Evolutionary conservation across 1,284 basidiomycete species (phyloP), one percentile per base, ranked within the genome.

Genomic region (Irpex rosettiformis): DNA sequence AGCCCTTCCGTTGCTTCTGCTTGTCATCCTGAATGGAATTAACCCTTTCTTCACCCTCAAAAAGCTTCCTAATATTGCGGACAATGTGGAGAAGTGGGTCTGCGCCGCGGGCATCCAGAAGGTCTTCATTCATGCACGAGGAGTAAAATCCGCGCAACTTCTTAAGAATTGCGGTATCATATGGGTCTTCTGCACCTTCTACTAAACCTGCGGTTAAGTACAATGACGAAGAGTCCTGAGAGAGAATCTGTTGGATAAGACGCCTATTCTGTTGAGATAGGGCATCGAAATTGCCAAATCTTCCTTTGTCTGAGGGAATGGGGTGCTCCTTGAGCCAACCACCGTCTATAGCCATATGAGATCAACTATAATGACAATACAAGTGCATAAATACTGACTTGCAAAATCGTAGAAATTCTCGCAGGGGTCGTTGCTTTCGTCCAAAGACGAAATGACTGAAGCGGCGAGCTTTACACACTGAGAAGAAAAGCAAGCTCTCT

Each of bases 351-450:
- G 62, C 51, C 55, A 24, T 28, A 56, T 60, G 47, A 47, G 28
- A 24, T 49, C 42, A 52, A 52, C 52, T 27, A 10, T 30, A 59
- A 52, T 45, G 55, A 57, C 45, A 29, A 57, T 25, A 43, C 22
- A 54, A 16, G 11, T 42, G 21, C 16, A 13, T 4, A 1, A 21
- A 16, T 8, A 80, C 86, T 68, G 67, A 93, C 92, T 93, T 16
- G 93, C 85, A 74, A 90, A 99, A 62, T 89, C 83, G 71, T 96
- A 98, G 71, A 98, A 98, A 74, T 96, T 89, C 65, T 98, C 92
- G 75, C 96, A 99, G 0, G 96, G 96, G 71, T 98, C 93, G 64
- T 91, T 81, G 3, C 86, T 79, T 11, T 82, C 81, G 71, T 99
- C 95, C 52, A 99, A 76, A 2, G 86, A 86, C 24, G 86, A 84